Conservation (phyloP, 768 basidiomycete genomes). For the Daedaleopsis nitida region DNA sequence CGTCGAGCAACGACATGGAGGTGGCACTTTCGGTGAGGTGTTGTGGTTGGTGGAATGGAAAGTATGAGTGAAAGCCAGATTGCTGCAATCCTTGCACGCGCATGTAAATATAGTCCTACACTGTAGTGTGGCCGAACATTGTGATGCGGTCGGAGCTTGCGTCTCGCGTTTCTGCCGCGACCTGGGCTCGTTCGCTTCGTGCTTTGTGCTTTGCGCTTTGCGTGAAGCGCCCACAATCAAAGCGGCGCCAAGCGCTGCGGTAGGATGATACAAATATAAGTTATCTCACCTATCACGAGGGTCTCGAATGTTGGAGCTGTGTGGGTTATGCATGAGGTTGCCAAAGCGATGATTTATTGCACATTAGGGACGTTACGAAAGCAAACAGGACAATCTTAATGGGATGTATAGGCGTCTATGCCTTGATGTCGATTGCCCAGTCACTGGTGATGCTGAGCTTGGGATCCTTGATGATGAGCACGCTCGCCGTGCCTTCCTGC, state of each 20-base stretch:
- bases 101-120: background rate
- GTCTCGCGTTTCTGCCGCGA: background rate
- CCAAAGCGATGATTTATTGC: background rate
- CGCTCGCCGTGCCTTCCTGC: slow-evolving; percentile 66
- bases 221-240: background rate
- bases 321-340: no score
- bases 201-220: background rate
- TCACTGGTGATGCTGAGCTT: slow-evolving; percentile 56
- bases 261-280: no score
- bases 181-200: background rate
- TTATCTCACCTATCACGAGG: no score
- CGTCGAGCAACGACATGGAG: background rate
- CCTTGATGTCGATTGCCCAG: slow-evolving; percentile 54
- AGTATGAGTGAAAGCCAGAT: background rate
- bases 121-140: background rate
- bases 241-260: no score
- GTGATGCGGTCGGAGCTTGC: slow-evolving; percentile 1
- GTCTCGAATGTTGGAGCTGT: no score
- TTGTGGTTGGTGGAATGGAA: background rate
- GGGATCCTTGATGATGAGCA: slow-evolving; percentile 79
- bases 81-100: background rate
- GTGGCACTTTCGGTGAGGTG: background rate
- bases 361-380: background rate
- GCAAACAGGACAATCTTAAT: background rate
- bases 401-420: background rate